Evolutionary conservation across 1,139 yeast species (phyloP), one percentile per base, ranked within the genome.

Genomic region (Hyphopichia wangnamkhiaoensis): DNA sequence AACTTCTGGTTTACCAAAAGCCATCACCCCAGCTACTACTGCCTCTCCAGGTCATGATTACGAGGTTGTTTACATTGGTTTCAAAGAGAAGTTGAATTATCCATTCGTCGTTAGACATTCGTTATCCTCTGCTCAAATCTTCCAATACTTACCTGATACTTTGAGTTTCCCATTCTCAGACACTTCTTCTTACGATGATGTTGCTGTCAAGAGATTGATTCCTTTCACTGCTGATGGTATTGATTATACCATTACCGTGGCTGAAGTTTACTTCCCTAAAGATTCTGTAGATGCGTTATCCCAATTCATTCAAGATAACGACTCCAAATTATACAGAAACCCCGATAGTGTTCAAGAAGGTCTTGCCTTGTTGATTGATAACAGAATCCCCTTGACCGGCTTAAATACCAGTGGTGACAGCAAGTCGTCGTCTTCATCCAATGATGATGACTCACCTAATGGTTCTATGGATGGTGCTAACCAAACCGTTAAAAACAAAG

Each of bases 241-340:
- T 43, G 53, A 63, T 34, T 84, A 84, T 57, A 74, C 84, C 33
- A 82, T 84, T 40, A 82, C 91, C 1, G 85, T 85, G 44, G 93
- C 93, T 14, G 87, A 82, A 57, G 85, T 84, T 38, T 84, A 81
- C 54, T 84, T 82, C 71, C 88, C 88, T 34, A 57, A 65, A n/a
- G 59, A 59, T 12, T 63, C 74, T 13, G 67, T 82, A 14, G 53
- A 56, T 12, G 56, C 65, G 0, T 68, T 85, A 49, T 74, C 75
- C 41, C 56, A 58, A 27, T 59, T 68, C 34, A 59, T 85, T 31
- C 60, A 64, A 36, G 62, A 76, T 42, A 37, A 65, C 0, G 51
- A 61, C 12, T 82, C 90, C 5, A 43, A 48, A 23, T 52, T 85
- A 31, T 84, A 80, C 59, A 50, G 67, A 35, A 77, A 78, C 49